Evolutionary conservation across 2,329 filamentous ascomycete genomes (phyloP), one percentile per base, ranked within the genome.

Genomic region (Ascochyta koolunga): DNA sequence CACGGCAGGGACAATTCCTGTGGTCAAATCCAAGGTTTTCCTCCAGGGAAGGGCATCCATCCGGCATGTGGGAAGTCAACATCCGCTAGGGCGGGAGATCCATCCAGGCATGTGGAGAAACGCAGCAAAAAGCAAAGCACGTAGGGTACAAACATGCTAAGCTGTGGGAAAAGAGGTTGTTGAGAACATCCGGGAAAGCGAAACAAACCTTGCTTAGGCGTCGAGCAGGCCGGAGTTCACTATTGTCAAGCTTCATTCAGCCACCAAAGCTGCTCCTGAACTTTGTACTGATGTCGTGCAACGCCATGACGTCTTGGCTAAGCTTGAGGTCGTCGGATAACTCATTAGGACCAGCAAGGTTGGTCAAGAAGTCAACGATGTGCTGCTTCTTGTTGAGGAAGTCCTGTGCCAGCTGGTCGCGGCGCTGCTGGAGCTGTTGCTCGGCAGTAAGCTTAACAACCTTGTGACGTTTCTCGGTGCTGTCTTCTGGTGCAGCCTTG

Each of bases 381-480:
- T 63, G 61, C 49, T 72, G 68, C 64, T 72, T 73, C 64, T 70
- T 70, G 61, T 55, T 67, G 13, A 62, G 39, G 51, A 74, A 76
- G 25, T 69, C 67, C 13, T 67, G 59, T 37, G 69, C 59, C 10
- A 76, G 56, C 15, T 62, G 63, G 9, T 68, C 63, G 15, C 68
- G 69, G n/a, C 62, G 62, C 42, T 70, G 68, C 53, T 71, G 64
- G 25, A 67, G 67, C 33, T 69, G 67, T 59, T 74, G 67, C 57
- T 74, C 72, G n/a, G 60, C 64, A 47, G 64, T 64, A 19, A 66
- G 58, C 58, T 69, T 72, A 45, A 60, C 48, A 10, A 62, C 61
- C 63, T 69, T 75, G 38, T 67, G 64, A 24, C 72, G 70, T 64
- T 72, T 73, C 62, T 74, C 69, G 5, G 38, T 42, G n/a, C 47